Conservation (phyloP, 78 protist species). For the Isochrysis galbana region DNA sequence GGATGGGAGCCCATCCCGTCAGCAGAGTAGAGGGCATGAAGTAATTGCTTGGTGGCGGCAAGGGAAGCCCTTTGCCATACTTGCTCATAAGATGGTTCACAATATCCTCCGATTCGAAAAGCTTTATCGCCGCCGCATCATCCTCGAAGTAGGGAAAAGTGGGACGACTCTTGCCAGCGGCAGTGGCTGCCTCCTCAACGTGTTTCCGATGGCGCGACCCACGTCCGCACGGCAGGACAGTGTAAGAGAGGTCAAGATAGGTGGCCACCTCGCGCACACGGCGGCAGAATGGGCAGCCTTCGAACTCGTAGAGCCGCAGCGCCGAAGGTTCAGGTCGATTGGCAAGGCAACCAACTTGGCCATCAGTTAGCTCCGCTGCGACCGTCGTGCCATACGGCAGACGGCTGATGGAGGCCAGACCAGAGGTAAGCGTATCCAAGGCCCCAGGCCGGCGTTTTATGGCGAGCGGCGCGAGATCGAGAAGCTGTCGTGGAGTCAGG, state of each 20-base stretch:
- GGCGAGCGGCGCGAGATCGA: background rate
- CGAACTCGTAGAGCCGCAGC: slow-evolving; percentile 17
- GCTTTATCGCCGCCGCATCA: background rate
- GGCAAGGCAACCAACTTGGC: background rate
- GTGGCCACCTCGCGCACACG: slow-evolving; percentile 20
- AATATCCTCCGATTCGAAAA: background rate
- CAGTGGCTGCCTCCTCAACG: background rate
- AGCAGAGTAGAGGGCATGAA: background rate
- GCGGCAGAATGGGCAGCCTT: slow-evolving; percentile 26
- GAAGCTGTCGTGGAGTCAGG: background rate
- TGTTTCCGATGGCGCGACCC: background rate
- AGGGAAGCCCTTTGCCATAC: background rate
- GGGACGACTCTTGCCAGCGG: background rate
- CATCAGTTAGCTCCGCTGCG: background rate
- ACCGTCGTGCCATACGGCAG: background rate
- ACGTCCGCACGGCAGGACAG: background rate
- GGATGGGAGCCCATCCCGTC: background rate
- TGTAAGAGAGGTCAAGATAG: background rate
- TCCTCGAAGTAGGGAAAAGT: background rate
- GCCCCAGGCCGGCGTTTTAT: background rate
- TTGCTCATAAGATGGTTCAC: background rate
- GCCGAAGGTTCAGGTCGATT: background rate
- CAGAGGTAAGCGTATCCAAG: background rate
- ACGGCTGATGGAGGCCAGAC: background rate
- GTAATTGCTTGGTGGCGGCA: background rate